A percentile compares a stretch with the other conserved stretches of the same genome.
Evolutionary conservation across 169 alveolate species (phyloP).

Genomic region (Cyclospora cayetanensis): DNA sequence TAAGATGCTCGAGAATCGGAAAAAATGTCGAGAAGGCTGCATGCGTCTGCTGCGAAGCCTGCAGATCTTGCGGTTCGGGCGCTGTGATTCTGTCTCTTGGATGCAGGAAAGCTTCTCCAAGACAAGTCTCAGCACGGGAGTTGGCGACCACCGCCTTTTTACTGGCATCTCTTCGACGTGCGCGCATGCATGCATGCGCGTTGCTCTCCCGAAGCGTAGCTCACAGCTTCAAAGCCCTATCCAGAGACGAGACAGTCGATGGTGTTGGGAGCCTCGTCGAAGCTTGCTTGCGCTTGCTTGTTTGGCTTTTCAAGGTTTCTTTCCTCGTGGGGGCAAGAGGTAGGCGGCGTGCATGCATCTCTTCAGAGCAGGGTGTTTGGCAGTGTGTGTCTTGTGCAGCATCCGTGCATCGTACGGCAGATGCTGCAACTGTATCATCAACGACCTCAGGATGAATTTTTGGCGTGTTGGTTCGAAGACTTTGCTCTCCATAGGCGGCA

Average conservation of each 20-base stretch:
- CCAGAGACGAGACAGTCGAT: too few species aligned
- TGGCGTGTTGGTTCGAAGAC: conserved; percentile 72
- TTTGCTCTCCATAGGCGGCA: conserved; percentile 21
- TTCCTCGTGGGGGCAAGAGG: too few species aligned
- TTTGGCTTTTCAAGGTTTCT: too few species aligned
- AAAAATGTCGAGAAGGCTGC: too few species aligned
- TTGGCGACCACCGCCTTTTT: conserved; percentile 67
- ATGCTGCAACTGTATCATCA: conserved; percentile 63
- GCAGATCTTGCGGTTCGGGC: not conserved
- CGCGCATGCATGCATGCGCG: too few species aligned
- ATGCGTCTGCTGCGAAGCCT: too few species aligned
- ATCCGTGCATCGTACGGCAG: conserved; percentile 46
- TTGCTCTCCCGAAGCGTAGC: too few species aligned
- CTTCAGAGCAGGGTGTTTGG: too few species aligned
- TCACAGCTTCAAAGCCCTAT: too few species aligned
- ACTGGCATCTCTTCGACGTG: conserved; percentile 69
- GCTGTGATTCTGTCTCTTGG: not conserved
- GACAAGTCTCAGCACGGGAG: conserved; percentile 65
- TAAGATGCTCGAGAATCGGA: not conserved
- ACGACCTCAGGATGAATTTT: conserved; percentile 65
- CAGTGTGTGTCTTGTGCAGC: conserved; percentile 10
- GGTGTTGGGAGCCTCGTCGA: too few species aligned
- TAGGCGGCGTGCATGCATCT: too few species aligned
- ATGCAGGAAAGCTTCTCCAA: conserved; percentile 41
- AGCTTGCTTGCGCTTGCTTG: too few species aligned